Evolutionary conservation across 179 eudicot species (phyloP).

Genomic region (Silene vulgaris): DNA sequence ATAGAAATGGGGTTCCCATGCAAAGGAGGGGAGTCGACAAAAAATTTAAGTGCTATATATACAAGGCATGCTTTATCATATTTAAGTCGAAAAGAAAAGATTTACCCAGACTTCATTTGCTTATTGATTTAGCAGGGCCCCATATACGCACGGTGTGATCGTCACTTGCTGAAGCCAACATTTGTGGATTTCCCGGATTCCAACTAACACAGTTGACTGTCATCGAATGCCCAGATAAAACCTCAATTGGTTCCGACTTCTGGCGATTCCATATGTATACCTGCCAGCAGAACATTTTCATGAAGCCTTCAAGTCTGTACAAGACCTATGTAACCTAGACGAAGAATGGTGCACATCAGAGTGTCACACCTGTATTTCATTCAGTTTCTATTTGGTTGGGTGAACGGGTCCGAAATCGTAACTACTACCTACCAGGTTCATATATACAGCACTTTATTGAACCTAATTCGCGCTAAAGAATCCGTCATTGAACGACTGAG

Average conservation of each 20-base stretch:
- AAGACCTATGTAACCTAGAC: conserved; percentile 1
- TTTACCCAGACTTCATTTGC: conserved; percentile 13
- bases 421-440: neutral
- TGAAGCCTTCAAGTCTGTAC: neutral
- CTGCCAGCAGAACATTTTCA: conserved; percentile 32
- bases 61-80: conserved; percentile 17
- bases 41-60: conserved; percentile 16
- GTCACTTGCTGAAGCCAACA: conserved; percentile 96
- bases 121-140: conserved; percentile 43
- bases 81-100: neutral
- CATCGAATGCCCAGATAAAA: conserved; percentile 65
- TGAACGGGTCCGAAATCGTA: neutral
- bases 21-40: neutral
- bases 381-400: neutral
- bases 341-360: no score
- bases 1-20: neutral
- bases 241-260: conserved; percentile 56
- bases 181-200: conserved; percentile 64
- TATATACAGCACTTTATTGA: neutral
- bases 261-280: conserved; percentile 80
- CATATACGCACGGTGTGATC: conserved; percentile 94
- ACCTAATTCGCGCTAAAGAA: neutral
- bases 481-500: neutral
- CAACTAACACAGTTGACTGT: conserved; percentile 94
- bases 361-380: neutral